Evolutionary conservation across 2,329 filamentous ascomycete species (phyloP).

Genomic region (Cladophialophora psammophila): DNA sequence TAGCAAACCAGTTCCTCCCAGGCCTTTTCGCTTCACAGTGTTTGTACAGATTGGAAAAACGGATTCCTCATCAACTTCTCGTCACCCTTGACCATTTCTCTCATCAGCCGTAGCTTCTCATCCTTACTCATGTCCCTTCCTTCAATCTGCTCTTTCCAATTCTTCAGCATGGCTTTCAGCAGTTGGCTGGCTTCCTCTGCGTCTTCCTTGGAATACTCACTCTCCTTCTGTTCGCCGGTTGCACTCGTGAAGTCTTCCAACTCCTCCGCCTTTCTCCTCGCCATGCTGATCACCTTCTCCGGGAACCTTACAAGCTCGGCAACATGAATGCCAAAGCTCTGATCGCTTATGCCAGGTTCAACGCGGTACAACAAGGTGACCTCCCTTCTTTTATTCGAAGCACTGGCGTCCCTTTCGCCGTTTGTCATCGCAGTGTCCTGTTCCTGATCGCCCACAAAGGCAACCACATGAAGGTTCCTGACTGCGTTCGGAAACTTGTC

Average conservation of each 20-base stretch:
- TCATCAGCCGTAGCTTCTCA: conserved; percentile 80
- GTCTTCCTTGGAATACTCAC: conserved; percentile 78
- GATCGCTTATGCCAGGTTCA: conserved; percentile 92
- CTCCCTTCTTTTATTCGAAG: conserved; percentile 69
- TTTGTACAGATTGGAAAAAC: conserved; percentile 58
- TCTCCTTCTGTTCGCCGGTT: conserved; percentile 51
- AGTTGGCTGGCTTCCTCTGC: conserved; percentile 86
- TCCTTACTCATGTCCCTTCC: conserved; percentile 66
- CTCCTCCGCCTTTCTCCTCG: conserved; percentile 98
- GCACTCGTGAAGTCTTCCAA: conserved; percentile 94
- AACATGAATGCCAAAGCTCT: conserved; percentile 98
- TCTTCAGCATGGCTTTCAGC: conserved; percentile 80
- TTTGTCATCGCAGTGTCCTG: conserved; percentile 43
- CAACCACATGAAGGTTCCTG: conserved; percentile 92
- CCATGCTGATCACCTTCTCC: conserved; percentile 97
- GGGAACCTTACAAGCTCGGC: conserved; percentile 96
- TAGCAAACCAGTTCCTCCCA: not conserved
- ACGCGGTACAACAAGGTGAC: conserved; percentile 98
- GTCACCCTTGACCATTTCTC: conserved; percentile 78
- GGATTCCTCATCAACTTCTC: conserved; percentile 67
- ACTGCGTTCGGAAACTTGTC: conserved; percentile 83
- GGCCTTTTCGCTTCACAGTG: conserved; percentile 45
- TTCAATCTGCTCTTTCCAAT: conserved; percentile 82
- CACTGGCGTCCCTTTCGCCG: conserved; percentile 42
- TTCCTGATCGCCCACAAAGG: conserved; percentile 72